phyloP scores from a whole-genome alignment of 1,139 yeast genomes.

The Hyphopichia fennica region DNA sequence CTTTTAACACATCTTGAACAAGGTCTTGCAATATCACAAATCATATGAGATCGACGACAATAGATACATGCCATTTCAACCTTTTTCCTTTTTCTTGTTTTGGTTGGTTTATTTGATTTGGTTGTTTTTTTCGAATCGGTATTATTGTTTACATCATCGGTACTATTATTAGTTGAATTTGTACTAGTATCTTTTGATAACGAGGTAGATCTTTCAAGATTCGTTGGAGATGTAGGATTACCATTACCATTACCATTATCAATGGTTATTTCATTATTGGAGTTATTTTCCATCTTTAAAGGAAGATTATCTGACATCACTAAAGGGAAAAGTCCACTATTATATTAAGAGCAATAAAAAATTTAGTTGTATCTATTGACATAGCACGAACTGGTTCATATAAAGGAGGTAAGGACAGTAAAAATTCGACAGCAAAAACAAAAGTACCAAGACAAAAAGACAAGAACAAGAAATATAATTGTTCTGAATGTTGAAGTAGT shows the following conservation, averaged over 20 bases:
- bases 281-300: background rate
- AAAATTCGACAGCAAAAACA: no score
- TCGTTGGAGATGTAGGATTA: background rate
- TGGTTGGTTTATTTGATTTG: constrained; percentile 2
- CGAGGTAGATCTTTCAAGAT: background rate
- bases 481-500: no score
- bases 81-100: constrained; percentile 49
- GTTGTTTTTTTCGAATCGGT: no score
- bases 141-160: background rate
- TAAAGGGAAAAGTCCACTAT: no score
- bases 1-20: constrained; percentile 86
- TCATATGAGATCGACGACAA: constrained; percentile 92
- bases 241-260: background rate
- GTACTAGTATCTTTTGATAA: background rate
- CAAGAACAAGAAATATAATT: no score
- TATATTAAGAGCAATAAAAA: no score
- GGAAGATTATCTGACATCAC: no score
- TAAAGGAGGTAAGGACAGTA: no score
- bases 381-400: no score
- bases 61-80: constrained; percentile 81
- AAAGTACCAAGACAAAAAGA: no score
- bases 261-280: no score
- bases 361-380: no score
- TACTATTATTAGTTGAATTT: background rate
- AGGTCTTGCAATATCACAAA: constrained; percentile 85